These are phyloP conservation scores for Saksenaea oblongispora DNA, from an alignment of 371 early-diverging fungal genomes.

Conservation along the genomic window DNA sequence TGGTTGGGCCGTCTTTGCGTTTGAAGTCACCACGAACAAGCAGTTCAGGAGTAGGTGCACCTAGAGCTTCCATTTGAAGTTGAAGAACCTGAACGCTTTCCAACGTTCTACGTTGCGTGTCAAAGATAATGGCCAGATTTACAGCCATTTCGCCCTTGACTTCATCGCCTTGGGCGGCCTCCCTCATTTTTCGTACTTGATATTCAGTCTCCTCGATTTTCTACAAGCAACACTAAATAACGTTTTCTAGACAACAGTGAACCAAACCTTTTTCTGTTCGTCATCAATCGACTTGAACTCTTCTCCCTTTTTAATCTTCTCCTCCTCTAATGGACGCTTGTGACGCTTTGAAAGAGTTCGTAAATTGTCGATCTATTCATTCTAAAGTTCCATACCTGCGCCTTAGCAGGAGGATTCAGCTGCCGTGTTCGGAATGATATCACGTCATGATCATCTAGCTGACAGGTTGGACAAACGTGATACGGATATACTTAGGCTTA, in stretches of 20 bases:
- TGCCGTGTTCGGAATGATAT: slow-evolving; percentile 74
- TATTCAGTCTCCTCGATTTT: slow-evolving; percentile 60
- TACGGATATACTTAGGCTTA: slow-evolving; percentile 7
- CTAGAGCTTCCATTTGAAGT: slow-evolving; percentile 56
- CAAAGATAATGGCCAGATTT: slow-evolving; percentile 48
- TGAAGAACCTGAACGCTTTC: slow-evolving; percentile 66
- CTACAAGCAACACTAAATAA: slow-evolving; percentile 19
- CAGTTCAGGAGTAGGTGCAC: slow-evolving; percentile 46
- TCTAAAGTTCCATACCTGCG: slow-evolving; percentile 31
- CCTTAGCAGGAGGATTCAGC: slow-evolving; percentile 63
- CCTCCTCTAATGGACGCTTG: slow-evolving; percentile 61
- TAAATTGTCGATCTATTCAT: not conserved
- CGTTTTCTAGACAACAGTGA: not conserved
- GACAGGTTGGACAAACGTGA: not conserved
- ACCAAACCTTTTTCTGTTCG: slow-evolving; percentile 44
- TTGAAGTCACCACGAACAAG: slow-evolving; percentile 29
- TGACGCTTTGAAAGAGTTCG: slow-evolving; percentile 26
- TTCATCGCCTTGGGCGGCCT: slow-evolving; percentile 31
- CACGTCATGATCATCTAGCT: slow-evolving; percentile 80
- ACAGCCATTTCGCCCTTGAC: slow-evolving; percentile 26
- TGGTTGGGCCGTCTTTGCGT: not conserved
- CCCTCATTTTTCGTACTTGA: slow-evolving; percentile 37
- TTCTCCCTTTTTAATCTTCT: slow-evolving; percentile 59
- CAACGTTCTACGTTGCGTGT: slow-evolving; percentile 69
- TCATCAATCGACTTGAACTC: slow-evolving; percentile 52